Evolutionary conservation across 2,329 filamentous ascomycete species (phyloP).

Genomic region (Sclerotinia nivalis): DNA sequence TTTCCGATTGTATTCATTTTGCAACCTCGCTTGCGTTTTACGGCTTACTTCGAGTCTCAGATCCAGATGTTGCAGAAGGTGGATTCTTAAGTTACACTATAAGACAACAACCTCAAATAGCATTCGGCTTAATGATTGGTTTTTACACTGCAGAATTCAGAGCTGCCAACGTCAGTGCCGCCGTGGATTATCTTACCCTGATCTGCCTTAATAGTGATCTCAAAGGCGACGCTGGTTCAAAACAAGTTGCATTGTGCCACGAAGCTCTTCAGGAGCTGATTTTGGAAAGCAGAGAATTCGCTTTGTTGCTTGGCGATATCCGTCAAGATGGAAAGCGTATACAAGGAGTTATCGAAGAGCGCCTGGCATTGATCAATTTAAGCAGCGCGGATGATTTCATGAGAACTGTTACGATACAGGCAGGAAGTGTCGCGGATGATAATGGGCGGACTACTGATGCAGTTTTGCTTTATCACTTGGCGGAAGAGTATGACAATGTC

Average conservation of each 20-base stretch:
- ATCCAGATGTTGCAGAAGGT: conserved; percentile 72
- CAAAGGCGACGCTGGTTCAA: conserved; percentile 68
- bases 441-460: conserved; percentile 92
- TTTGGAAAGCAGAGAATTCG: conserved; percentile 95
- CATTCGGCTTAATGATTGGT: conserved; percentile 90
- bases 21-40: conserved; percentile 87
- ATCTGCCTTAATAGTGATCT: conserved; percentile 91
- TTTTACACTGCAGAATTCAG: conserved; percentile 97
- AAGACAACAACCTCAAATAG: conserved; percentile 76
- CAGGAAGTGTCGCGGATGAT: conserved; percentile 89
- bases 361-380: conserved; percentile 77
- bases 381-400: conserved; percentile 81
- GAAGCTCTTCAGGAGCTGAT: conserved; percentile 92
- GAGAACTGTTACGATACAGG: conserved; percentile 87
- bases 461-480: conserved; percentile 90
- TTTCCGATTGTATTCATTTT: conserved; percentile 93
- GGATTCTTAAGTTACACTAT: conserved; percentile 68
- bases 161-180: conserved; percentile 81
- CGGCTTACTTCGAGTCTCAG: conserved; percentile 81
- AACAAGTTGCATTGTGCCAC: conserved; percentile 81
- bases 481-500: conserved; percentile 94
- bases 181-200: conserved; percentile 88
- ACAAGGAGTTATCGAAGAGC: conserved; percentile 82
- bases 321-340: conserved; percentile 80
- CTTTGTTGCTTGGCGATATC: conserved; percentile 89